A percentile compares a stretch with the other conserved stretches of the same genome.
Conservation (phyloP, 2,329 filamentous ascomycete species). For the Helicocarpus griseus region DNA sequence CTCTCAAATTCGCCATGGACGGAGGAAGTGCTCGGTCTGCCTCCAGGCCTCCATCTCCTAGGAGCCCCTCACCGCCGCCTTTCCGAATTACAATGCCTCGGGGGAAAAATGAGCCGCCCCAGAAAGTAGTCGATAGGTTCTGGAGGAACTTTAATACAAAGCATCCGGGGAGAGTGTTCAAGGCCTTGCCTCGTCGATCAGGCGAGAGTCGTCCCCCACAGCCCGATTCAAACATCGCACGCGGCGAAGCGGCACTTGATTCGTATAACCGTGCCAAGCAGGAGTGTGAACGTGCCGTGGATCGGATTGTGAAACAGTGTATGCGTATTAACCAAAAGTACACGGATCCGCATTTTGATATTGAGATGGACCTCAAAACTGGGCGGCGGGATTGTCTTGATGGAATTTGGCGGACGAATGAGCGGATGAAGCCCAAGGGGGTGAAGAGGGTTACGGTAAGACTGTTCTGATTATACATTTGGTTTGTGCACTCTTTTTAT, state of each 20-base stretch:
- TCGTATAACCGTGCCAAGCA: slow-evolving; percentile 65
- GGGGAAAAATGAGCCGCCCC: slow-evolving; percentile 43
- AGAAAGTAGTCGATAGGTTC: slow-evolving; percentile 60
- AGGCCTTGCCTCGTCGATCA: slow-evolving; percentile 48
- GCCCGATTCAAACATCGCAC: slow-evolving; percentile 47
- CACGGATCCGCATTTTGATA: slow-evolving; percentile 75
- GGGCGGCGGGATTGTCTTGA: slow-evolving; percentile 44
- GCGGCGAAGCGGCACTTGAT: slow-evolving; percentile 48
- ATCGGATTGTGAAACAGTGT: slow-evolving; percentile 54
- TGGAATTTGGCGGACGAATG: slow-evolving; percentile 30
- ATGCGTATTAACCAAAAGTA: slow-evolving; percentile 75
- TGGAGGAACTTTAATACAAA: slow-evolving; percentile 64
- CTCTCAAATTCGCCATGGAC: background rate
- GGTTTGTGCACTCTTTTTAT: slow-evolving; percentile 10
- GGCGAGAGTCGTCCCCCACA: slow-evolving; percentile 56
- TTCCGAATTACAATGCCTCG: too few relatives aligned
- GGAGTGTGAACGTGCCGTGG: slow-evolving; percentile 54
- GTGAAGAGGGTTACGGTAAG: slow-evolving; percentile 58
- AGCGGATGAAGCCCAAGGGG: slow-evolving; percentile 52
- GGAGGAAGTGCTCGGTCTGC: background rate
- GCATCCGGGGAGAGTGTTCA: slow-evolving; percentile 62
- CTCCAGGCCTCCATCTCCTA: background rate
- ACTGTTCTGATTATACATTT: slow-evolving; percentile 10
- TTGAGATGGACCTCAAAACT: slow-evolving; percentile 64
- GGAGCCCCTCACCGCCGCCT: too few relatives aligned